phyloP scores from a whole-genome alignment of 257 asterid species.

The Lithospermum erythrorhizon region DNA sequence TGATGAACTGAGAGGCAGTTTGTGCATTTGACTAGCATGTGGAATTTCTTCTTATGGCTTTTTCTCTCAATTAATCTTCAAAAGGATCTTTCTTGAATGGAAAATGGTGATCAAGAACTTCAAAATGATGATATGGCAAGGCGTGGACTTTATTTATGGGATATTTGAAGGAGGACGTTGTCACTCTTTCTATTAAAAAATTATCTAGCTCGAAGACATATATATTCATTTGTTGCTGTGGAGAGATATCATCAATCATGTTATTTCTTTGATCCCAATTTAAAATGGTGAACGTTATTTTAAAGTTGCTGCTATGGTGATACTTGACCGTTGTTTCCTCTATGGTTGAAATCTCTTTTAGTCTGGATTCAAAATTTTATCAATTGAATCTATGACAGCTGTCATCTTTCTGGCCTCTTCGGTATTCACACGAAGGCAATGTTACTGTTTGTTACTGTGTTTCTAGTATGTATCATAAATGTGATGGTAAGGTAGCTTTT shows the following conservation, averaged over 20 bases:
- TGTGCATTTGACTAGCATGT: slow-evolving; percentile 28
- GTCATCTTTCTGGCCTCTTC: slow-evolving; percentile 41
- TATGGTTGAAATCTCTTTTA: slow-evolving; percentile 13
- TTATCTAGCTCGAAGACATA: not conserved
- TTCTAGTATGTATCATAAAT: slow-evolving; percentile 32
- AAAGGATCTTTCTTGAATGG: slow-evolving; percentile 37
- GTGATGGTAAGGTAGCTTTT: slow-evolving; percentile 59
- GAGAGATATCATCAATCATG: not conserved
- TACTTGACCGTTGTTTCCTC: slow-evolving; percentile 19
- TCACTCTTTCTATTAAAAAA: no score
- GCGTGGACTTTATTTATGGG: not conserved
- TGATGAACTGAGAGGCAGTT: slow-evolving; percentile 27
- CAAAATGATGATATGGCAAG: slow-evolving; percentile 16
- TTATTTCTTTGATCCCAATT: not conserved
- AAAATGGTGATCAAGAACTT: slow-evolving; percentile 26
- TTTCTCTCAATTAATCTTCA: slow-evolving; percentile 34
- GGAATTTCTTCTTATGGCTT: slow-evolving; percentile 40
- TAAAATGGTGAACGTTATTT: no score
- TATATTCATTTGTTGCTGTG: slow-evolving; percentile 15
- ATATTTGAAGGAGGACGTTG: no score
- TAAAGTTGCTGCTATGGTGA: slow-evolving; percentile 57
- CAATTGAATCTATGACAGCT: no score
- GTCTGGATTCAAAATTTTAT: slow-evolving; percentile 30
- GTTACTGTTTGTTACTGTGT: slow-evolving; percentile 48
- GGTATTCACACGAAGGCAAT: slow-evolving; percentile 61